These are phyloP conservation scores for Coelastrella sp. DNA, from an alignment of 139 green algal species.

Conservation along the genomic window DNA sequence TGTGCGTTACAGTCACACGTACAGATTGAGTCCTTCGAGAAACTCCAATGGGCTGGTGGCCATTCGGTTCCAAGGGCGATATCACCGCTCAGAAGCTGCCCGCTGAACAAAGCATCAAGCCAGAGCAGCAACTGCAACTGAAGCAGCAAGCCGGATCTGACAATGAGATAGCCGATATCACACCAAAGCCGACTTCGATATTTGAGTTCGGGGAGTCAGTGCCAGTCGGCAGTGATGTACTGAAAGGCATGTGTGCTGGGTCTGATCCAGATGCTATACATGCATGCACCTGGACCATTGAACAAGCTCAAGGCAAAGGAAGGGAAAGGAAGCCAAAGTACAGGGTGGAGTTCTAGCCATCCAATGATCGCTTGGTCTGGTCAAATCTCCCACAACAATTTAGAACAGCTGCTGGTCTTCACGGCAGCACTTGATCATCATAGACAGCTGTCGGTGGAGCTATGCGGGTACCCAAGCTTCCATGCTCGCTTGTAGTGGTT, in stretches of 20 bases:
- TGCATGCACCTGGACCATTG: slow-evolving; percentile 68
- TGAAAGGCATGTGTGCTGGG: slow-evolving; percentile 64
- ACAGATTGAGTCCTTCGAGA: not conserved
- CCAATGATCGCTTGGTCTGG: too few species aligned
- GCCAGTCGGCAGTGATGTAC: slow-evolving; percentile 39
- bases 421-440: slow-evolving; percentile 4
- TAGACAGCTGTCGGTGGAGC: slow-evolving; percentile 3
- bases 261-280: slow-evolving; percentile 72
- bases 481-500: not conserved
- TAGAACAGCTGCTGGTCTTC: not conserved
- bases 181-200: slow-evolving; percentile 56
- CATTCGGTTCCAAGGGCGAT: slow-evolving; percentile 11
- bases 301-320: slow-evolving; percentile 46
- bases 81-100: slow-evolving; percentile 31
- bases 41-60: slow-evolving; percentile 40
- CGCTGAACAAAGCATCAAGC: slow-evolving; percentile 9
- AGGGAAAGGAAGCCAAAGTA: slow-evolving; percentile 46
- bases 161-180: not conserved
- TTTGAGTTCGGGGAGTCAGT: slow-evolving; percentile 67
- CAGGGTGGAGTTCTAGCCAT: slow-evolving; percentile 41
- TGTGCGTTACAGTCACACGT: too few species aligned
- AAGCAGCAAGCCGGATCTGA: not conserved
- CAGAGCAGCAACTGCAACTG: not conserved
- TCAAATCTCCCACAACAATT: too few species aligned
- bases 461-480: not conserved